These are phyloP conservation scores for Sphagnum contortum DNA, from an alignment of 225 moss, liverwort and hornwort genomes.

Conservation along the genomic window DNA sequence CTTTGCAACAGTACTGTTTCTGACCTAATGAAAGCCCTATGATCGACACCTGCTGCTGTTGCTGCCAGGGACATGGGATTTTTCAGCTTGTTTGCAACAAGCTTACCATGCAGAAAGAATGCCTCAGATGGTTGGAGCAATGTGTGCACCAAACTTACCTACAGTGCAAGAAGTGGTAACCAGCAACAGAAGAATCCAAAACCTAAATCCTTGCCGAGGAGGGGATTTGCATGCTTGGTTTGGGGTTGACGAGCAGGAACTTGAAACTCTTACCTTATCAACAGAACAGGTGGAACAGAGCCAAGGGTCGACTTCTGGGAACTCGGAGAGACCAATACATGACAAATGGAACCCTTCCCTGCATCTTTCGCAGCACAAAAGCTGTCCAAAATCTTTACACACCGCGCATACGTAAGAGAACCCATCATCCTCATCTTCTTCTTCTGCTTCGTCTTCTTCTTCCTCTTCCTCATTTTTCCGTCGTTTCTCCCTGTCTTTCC, in stretches of 20 bases:
- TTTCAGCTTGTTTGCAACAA: not conserved
- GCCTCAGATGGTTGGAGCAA: not conserved
- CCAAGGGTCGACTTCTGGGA: slow-evolving; percentile 47
- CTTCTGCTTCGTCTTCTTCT: slow-evolving; percentile 5
- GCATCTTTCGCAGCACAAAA: slow-evolving; percentile 62
- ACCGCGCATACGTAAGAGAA: slow-evolving; percentile 47
- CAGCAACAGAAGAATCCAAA: not conserved
- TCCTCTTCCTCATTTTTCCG: not conserved
- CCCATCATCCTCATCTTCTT: slow-evolving; percentile 40
- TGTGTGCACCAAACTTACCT: not conserved
- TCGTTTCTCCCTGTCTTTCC: not conserved
- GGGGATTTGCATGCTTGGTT: not conserved
- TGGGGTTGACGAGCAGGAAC: not conserved
- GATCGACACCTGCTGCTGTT: not conserved
- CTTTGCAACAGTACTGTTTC: no score
- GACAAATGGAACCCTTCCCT: slow-evolving; percentile 56
- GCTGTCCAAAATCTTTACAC: slow-evolving; percentile 65
- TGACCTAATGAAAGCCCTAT: not conserved
- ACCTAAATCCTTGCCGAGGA: not conserved
- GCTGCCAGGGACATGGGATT: not conserved
- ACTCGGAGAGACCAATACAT: slow-evolving; percentile 46
- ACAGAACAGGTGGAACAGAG: slow-evolving; percentile 44
- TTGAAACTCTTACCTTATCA: slow-evolving; percentile 29
- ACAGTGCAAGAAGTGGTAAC: not conserved
- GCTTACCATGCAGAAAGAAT: not conserved